Conservation (phyloP, 1,284 basidiomycete genomes). For the Apiotrichum siamense region DNA sequence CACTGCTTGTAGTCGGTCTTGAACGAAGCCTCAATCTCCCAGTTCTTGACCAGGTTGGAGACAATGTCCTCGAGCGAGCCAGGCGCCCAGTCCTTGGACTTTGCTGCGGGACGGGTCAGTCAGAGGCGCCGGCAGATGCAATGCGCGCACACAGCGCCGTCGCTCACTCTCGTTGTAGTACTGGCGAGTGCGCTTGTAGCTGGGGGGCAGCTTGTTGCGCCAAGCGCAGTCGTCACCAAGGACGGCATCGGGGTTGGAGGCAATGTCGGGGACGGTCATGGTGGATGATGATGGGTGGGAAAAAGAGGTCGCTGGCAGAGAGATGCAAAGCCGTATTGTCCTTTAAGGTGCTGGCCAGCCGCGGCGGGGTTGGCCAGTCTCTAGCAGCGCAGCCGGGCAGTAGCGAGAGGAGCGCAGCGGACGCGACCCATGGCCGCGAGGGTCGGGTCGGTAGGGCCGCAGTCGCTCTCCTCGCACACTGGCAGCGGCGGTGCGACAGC, state of each 20-base stretch:
- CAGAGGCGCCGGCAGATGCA: not conserved
- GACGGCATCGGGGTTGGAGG: slow-evolving; percentile 15
- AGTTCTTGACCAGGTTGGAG: slow-evolving; percentile 19
- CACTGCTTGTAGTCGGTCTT: slow-evolving; percentile 18
- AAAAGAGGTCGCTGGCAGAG: not conserved
- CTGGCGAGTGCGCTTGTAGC: slow-evolving; percentile 14
- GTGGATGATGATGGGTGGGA: not conserved
- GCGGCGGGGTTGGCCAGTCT: no score
- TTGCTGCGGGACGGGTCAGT: slow-evolving; percentile 3
- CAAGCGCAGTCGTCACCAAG: slow-evolving; percentile 12
- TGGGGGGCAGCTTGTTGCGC: slow-evolving; percentile 12
- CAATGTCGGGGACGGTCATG: slow-evolving; percentile 12
- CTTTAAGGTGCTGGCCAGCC: no score
- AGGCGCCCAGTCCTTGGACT: slow-evolving; percentile 7
- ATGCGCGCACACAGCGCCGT: no score
- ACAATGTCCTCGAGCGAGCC: slow-evolving; percentile 15
- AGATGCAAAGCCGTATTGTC: no score
- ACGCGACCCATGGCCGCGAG: no score
- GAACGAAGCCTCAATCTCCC: slow-evolving; percentile 19
- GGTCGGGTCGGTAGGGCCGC: no score
- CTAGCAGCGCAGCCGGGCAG: no score
- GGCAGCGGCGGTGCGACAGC: no score
- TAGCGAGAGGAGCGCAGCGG: no score
- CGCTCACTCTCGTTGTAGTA: slow-evolving; percentile 13
- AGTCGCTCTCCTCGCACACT: no score